Evolutionary conservation across 495 filamentous ascomycete species (phyloP), one percentile per base, ranked within the genome.

Genomic region (Wilcoxina mikolae): DNA sequence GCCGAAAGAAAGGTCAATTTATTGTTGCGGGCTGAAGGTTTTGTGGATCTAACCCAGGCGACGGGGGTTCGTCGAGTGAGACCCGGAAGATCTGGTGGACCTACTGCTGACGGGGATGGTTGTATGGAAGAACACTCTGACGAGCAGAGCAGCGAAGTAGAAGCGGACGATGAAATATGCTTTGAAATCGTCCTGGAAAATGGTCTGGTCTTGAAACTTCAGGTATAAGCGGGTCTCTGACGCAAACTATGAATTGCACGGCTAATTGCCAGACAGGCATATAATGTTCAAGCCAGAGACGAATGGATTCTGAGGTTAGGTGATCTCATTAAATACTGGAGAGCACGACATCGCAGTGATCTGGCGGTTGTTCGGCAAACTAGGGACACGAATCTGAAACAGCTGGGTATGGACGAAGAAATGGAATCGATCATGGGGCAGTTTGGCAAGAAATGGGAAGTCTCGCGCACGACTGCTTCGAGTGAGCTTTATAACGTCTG

Each of bases 391-490:
- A 87, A 87, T 51, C 69, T 84, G 22, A 68, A 74, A n/a, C 64
- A 74, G 15, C 68, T 86, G 33, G 73, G 76, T 43, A 81, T 86
- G 47, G 83, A 86, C 57, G 83, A 86, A 60, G 76, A 82, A 54
- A 73, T 76, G 61, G 83, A 87, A 65, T 79, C 83, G 1, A 65
- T 75, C 28, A 64, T 87, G 18, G 83, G 83, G 10, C 80, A 83
- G 58, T 82, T 78, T 60, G 82, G 78, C 0, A 67, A 71, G 42
- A 85, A 85, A 56, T 87, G 83, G 83, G 83, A 87, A 62, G 81
- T 87, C 25, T 78, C 73, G 24, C 72, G 79, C 54, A 76, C 80
- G 1, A 73, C 75, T 53, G 80, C 83, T 20, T 82, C 76, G 2
- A 75, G 81, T 11, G 69, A 78, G 38, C 62, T 86, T 18, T 84